Evolutionary conservation across 495 filamentous ascomycete genomes (phyloP).

Genomic region (Achaetomiella virescens): DNA sequence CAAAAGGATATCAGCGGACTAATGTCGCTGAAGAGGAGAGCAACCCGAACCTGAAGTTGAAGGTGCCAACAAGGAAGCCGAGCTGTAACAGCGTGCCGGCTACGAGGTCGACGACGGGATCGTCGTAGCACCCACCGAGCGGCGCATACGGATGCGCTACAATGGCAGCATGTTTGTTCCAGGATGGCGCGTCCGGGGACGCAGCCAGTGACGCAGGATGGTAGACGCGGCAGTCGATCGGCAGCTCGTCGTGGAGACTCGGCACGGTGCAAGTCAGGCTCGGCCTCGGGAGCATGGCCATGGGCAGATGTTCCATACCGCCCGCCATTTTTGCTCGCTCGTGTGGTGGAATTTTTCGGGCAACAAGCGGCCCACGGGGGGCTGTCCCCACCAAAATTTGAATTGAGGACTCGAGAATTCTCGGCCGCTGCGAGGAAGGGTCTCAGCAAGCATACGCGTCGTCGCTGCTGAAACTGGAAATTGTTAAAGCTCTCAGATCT

Average conservation of each 20-base stretch:
- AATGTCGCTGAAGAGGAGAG: not conserved
- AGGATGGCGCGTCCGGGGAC: slow-evolving; percentile 25
- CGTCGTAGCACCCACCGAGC: slow-evolving; percentile 80
- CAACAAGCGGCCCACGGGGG: no score
- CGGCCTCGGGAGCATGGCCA: slow-evolving; percentile 44
- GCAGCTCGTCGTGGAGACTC: slow-evolving; percentile 69
- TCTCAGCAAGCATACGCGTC: no score
- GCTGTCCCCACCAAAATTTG: no score
- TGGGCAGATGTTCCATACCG: not conserved
- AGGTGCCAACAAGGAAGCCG: slow-evolving; percentile 76
- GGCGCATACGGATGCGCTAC: slow-evolving; percentile 89
- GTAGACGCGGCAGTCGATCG: slow-evolving; percentile 76
- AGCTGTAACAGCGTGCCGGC: slow-evolving; percentile 54
- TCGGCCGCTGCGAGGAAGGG: no score
- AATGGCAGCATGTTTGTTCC: slow-evolving; percentile 59
- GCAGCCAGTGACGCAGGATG: slow-evolving; percentile 48
- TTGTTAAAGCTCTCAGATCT: no score
- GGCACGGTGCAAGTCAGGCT: slow-evolving; percentile 71
- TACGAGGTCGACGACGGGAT: slow-evolving; percentile 63
- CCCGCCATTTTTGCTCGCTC: not conserved
- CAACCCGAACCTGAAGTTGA: slow-evolving; percentile 75
- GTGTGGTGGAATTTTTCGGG: no score
- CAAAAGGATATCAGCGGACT: not conserved
- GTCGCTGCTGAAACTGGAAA: no score
- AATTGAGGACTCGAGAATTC: no score